phyloP scores from a whole-genome alignment of 768 basidiomycete genomes.

The Tephrocybe sp. region DNA sequence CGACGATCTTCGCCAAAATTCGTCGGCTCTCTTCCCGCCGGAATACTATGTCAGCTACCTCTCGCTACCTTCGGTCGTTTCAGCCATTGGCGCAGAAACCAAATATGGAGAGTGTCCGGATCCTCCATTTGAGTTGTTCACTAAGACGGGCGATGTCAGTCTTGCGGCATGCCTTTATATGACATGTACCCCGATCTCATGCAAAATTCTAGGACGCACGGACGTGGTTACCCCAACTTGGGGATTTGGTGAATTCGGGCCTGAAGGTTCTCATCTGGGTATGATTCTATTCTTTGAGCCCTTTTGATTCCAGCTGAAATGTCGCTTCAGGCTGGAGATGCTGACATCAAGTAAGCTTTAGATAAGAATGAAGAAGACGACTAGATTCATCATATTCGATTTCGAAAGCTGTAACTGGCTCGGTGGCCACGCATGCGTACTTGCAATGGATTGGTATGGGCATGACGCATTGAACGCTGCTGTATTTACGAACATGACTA shows the following conservation, averaged over 20 bases:
- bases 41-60: conserved; percentile 53
- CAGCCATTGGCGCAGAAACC: conserved; percentile 39
- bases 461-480: conserved; percentile 33
- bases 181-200: background rate
- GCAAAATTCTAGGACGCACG: conserved; percentile 42
- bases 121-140: conserved; percentile 38
- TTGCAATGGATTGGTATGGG: conserved; percentile 46
- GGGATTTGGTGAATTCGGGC: conserved; percentile 40
- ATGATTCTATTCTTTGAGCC: background rate
- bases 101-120: conserved; percentile 48
- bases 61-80: conserved; percentile 27
- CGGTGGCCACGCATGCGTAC: conserved; percentile 36
- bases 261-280: conserved; percentile 49
- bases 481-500: conserved; percentile 53
- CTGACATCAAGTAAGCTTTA: conserved; percentile 44
- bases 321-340: conserved; percentile 38
- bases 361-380: background rate
- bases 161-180: background rate
- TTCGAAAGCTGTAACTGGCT: conserved; percentile 43
- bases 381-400: background rate
- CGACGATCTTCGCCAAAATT: conserved; percentile 57
- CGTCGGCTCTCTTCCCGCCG: conserved; percentile 51
- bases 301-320: conserved; percentile 13
- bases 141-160: conserved; percentile 54
- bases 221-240: conserved; percentile 48